A percentile compares a stretch with the other conserved stretches of the same genome.
phyloP scores from a whole-genome alignment of 2,329 filamentous ascomycete genomes.

The Chalaropsis ovoidea region DNA sequence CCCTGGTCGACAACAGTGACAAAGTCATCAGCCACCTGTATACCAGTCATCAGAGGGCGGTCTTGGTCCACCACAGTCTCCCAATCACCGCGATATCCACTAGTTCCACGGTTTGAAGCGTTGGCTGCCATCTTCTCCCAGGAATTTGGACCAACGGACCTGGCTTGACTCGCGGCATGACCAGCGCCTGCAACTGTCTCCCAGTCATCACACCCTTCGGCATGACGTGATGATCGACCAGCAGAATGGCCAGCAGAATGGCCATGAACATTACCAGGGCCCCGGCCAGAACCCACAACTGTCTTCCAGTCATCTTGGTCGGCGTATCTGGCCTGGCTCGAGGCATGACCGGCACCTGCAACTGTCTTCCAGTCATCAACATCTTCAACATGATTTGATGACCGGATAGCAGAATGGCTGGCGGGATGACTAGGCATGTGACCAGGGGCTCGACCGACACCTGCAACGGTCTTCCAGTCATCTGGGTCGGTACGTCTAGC shows the following conservation, averaged over 20 bases:
- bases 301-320: too few relatives aligned
- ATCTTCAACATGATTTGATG: too few relatives aligned
- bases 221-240: too few relatives aligned
- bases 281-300: too few relatives aligned
- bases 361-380: too few relatives aligned
- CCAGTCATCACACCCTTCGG: too few relatives aligned
- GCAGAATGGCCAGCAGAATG: neutral
- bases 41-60: constrained; percentile 2
- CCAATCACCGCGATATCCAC: constrained; percentile 16
- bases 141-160: constrained; percentile 1
- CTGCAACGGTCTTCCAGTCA: neutral
- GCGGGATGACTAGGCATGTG: neutral
- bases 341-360: neutral
- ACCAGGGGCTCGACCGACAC: neutral
- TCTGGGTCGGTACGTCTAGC: neutral
- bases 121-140: neutral
- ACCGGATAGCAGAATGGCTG: neutral
- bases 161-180: neutral
- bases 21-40: constrained; percentile 20
- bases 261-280: too few relatives aligned
- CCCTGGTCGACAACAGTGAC: constrained; percentile 9
- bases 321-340: too few relatives aligned
- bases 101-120: neutral
- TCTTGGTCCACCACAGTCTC: constrained; percentile 20
- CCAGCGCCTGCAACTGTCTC: constrained; percentile 17